Conservation (phyloP, 1,139 yeast genomes). For the Nadsonia commutata region DNA sequence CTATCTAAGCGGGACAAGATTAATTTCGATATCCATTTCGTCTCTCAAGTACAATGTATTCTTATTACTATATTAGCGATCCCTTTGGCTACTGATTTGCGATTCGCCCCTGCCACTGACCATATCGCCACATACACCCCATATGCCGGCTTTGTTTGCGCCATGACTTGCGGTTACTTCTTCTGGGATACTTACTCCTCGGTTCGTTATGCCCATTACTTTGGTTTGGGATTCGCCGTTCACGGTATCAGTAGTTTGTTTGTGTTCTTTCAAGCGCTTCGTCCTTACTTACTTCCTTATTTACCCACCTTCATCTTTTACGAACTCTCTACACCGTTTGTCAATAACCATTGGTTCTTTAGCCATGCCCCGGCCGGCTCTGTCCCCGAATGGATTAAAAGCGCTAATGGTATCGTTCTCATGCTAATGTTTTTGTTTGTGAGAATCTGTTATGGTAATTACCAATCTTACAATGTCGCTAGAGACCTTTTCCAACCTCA, state of each 20-base stretch:
- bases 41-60: constrained; percentile 70
- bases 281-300: constrained; percentile 73
- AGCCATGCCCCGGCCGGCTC: constrained; percentile 49
- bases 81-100: constrained; percentile 48
- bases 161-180: constrained; percentile 74
- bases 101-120: constrained; percentile 28
- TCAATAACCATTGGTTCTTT: constrained; percentile 85
- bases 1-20: constrained; percentile 30
- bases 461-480: constrained; percentile 44
- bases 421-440: constrained; percentile 59
- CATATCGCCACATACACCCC: constrained; percentile 50
- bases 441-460: constrained; percentile 81
- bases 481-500: constrained; percentile 14
- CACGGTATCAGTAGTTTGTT: constrained; percentile 76
- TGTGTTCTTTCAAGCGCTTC: constrained; percentile 49
- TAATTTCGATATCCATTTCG: constrained; percentile 81
- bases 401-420: constrained; percentile 57
- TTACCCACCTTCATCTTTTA: constrained; percentile 73
- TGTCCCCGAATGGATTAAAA: constrained; percentile 32
- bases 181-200: constrained; percentile 81
- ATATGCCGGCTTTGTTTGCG: constrained; percentile 54
- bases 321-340: constrained; percentile 86
- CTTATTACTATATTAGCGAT: constrained; percentile 38
- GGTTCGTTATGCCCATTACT: constrained; percentile 38
- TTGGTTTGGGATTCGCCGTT: constrained; percentile 70